Evolutionary conservation across 2,329 filamentous ascomycete species (phyloP), one percentile per base, ranked within the genome.

Genomic region (Colletotrichum godetiae): DNA sequence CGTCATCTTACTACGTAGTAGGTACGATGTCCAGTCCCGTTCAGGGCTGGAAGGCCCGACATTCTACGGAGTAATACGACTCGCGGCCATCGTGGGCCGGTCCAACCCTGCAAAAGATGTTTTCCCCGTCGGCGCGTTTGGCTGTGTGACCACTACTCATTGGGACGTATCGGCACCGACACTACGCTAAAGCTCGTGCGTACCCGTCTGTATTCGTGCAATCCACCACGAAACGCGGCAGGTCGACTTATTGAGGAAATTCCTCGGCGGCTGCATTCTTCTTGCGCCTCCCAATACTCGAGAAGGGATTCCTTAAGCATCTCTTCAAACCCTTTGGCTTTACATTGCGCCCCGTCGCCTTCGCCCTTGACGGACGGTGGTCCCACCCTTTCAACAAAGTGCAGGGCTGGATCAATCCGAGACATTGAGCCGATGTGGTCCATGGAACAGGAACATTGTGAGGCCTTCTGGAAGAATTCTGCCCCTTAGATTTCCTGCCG

Each of bases 391-490:
- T 15, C 57, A 68, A 24, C 58, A 49, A 53, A 68, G 58, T 42
- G 66, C 66, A 55, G 55, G 70, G 46, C 59, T 73, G 66, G 59
- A 8, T 61, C 60, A 66, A 53, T 66, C 67, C 67, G 68, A 73
- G 71, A 73, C 71, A 71, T 61, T 22, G 57, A 71, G 60, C 56
- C 60, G 33, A 61, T 65, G 67, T 71, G 71, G 71, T 71, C 61
- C 56, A 33, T 11, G 42, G 24, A 70, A 65, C 31, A 70, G 19
- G 49, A 56, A 57, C 52, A 65, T 46, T 56, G 61, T 52, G 49
- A 67, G 49, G 56, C 49, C 49, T 73, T 73, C 71, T 73, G 61
- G 71, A 73, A 71, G 61, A 61, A 73, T 73, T 66, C 67, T 61
- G 24, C 56, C 67, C 67, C 60, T 66, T 71, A 66, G 67, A 64